A percentile compares a stretch with the other conserved stretches of the same genome.
Evolutionary conservation across 352 stramenopile genomes (phyloP).

Genomic region (Phytophthora ramorum): DNA sequence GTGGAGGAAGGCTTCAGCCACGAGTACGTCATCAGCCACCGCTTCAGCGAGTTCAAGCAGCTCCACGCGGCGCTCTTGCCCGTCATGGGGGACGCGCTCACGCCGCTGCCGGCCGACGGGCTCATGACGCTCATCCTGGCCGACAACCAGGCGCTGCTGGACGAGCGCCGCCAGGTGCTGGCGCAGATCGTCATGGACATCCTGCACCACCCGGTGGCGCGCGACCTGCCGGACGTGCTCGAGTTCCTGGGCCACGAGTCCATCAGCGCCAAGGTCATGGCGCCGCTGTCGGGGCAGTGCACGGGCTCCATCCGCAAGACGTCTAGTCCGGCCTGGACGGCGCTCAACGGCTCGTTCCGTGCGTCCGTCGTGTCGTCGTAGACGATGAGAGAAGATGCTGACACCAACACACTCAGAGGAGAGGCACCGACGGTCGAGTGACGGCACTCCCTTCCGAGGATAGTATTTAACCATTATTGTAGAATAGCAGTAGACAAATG

Average conservation of each 20-base stretch:
- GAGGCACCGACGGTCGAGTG: neutral
- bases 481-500: too few species aligned
- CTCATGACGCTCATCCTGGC: too few species aligned
- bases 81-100: too few species aligned
- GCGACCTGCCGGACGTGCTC: conserved; percentile 65
- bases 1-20: too few species aligned
- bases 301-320: conserved; percentile 84
- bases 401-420: neutral
- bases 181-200: conserved; percentile 70
- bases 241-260: conserved; percentile 69
- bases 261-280: conserved; percentile 55
- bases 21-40: too few species aligned
- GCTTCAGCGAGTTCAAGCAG: too few species aligned
- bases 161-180: conserved; percentile 66
- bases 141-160: too few species aligned
- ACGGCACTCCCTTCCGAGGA: too few species aligned
- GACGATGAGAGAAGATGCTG: conserved; percentile 13
- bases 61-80: too few species aligned
- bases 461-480: conserved; percentile 42
- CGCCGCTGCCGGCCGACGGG: too few species aligned
- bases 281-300: too few species aligned
- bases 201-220: conserved; percentile 57
- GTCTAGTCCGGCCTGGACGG: conserved; percentile 67
- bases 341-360: conserved; percentile 31
- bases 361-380: conserved; percentile 27